Base-by-base conservation (phyloP, 768 basidiomycete species). In the Lactifluus pinguis region DNA sequence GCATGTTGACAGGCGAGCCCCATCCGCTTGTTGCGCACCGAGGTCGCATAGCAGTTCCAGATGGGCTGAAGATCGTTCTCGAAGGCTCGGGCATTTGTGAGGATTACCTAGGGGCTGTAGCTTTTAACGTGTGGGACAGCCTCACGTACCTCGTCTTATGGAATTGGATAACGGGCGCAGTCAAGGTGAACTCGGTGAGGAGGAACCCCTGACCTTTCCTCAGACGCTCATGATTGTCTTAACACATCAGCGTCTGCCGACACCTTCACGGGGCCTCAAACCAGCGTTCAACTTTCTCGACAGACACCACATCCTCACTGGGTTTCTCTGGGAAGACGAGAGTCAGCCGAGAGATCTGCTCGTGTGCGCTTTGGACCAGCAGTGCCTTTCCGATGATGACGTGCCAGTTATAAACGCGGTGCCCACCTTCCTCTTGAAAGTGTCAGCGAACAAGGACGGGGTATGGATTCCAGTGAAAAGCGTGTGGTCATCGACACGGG, bases 201-300 rank as follows among this genome's bases (percentile, higher is more conserved):
- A 15, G 25, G 10, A 14, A 21, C 1, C 9, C 30, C 29, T 29
- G 47, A 49, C 49, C 10, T 30, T 29, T 30, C 3, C 41, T 42
- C 41, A 1, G n/a, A 45, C 14, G 15, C 29, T 55, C 11, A 55
- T 19, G 17, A 11, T 2, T n/a, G n/a, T n/a, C n/a, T n/a, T n/a
- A n/a, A n/a, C 13, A 7, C 10, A 32, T 29, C 45, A 56, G 55
- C 55, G 15, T 15, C 17, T 56, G 2, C 55, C 47, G 47, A 42
- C 55, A 13, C 55, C 55, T 5, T 15, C 10, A 25, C 14, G 25
- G 11, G 55, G 55, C 36, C 4, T 56, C 36, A 19, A 36, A 15
- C 55, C 55, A 7, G 49, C 36, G 2, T 56, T 56, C 47, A 56
- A 9, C 36, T 56, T 56, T n/a, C 55, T 56, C 47, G 47, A 56